Percentiles rank a stretch among this genome's conserved stretches.
These are phyloP conservation scores for Hysterium pulicare DNA, from an alignment of 2,329 filamentous ascomycete species.

Conservation along the genomic window DNA sequence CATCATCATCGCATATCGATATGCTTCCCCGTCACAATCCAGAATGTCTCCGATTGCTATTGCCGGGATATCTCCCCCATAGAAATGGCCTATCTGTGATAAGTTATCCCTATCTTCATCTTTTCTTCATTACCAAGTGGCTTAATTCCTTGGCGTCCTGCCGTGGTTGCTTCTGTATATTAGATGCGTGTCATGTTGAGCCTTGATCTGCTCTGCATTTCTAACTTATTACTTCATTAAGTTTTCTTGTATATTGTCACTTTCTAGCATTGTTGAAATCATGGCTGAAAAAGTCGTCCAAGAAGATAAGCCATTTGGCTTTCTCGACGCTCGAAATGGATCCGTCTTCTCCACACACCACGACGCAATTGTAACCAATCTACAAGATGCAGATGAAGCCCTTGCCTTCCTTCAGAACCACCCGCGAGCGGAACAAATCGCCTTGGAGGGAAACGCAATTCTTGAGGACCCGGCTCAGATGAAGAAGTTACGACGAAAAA, in stretches of 20 bases:
- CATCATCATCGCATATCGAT: neutral
- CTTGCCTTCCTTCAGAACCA: slow-evolving; percentile 34
- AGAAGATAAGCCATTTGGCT: slow-evolving; percentile 10
- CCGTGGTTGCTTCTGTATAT: neutral
- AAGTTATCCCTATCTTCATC: neutral
- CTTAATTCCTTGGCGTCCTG: neutral
- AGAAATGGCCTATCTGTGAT: neutral
- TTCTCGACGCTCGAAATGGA: slow-evolving; percentile 14
- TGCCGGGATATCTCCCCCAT: neutral
- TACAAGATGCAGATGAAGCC: slow-evolving; percentile 35
- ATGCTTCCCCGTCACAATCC: neutral
- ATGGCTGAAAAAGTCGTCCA: neutral
- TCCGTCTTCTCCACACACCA: slow-evolving; percentile 5
- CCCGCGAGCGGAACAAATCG: slow-evolving; percentile 22
- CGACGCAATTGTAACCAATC: slow-evolving; percentile 8
- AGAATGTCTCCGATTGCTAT: neutral
- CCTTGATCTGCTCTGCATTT: no score
- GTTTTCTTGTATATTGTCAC: neutral
- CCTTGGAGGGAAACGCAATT: slow-evolving; percentile 23
- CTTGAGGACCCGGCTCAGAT: slow-evolving; percentile 18
- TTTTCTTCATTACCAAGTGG: neutral
- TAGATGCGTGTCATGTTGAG: no score
- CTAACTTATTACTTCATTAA: no score
- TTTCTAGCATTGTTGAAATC: neutral
- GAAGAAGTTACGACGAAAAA: slow-evolving; percentile 7